These are phyloP conservation scores for Allodekkera sacchari DNA, from an alignment of 805 yeast species.

Conservation along the genomic window DNA sequence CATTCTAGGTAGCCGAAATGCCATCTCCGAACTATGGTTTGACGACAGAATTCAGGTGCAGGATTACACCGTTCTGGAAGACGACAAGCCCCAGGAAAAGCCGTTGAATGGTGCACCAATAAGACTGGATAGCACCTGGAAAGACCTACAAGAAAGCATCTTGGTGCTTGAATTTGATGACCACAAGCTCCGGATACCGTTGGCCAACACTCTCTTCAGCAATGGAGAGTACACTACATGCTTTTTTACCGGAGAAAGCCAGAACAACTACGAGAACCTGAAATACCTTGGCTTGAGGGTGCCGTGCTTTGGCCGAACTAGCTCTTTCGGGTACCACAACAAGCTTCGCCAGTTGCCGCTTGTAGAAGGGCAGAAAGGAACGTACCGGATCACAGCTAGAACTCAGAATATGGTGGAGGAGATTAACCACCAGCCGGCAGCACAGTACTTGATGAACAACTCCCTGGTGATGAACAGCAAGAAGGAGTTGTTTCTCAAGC, in stretches of 20 bases:
- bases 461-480: conserved; percentile 22
- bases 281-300: conserved; percentile 4
- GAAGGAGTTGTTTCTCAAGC: conserved; percentile 16
- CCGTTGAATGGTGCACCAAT: conserved; percentile 10
- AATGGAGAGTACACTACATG: conserved; percentile 19
- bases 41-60: conserved; percentile 9
- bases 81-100: conserved; percentile 1
- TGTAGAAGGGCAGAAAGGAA: not conserved
- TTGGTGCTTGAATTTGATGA: conserved; percentile 4
- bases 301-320: no score
- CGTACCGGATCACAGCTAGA: conserved; percentile 36
- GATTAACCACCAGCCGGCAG: conserved; percentile 48
- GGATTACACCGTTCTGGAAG: conserved; percentile 7
- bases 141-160: conserved; percentile 6
- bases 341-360: conserved; percentile 5
- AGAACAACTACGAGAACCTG: conserved; percentile 10
- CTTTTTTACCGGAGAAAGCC: conserved; percentile 11
- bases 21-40: conserved; percentile 22
- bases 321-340: conserved; percentile 6
- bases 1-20: conserved; percentile 16
- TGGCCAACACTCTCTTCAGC: conserved; percentile 22
- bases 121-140: conserved; percentile 14
- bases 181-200: conserved; percentile 4
- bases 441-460: conserved; percentile 44
- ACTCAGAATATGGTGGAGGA: conserved; percentile 53